These are phyloP conservation scores for Colletotrichum lupini DNA, from an alignment of 2,329 filamentous ascomycete species.

Conservation along the genomic window DNA sequence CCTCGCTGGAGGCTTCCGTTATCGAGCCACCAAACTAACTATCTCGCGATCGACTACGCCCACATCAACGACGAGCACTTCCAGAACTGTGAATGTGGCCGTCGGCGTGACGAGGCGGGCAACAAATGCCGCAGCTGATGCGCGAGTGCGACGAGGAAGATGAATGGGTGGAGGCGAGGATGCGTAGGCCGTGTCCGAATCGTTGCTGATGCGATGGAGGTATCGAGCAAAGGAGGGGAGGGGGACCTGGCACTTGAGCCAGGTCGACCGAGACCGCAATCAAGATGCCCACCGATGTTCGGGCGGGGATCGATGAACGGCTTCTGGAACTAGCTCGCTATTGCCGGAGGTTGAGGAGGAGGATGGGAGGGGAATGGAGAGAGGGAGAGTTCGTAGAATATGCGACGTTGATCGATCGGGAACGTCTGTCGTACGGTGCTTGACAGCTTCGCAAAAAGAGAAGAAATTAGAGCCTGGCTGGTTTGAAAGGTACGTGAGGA, in stretches of 20 bases:
- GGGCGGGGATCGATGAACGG: conserved; percentile 1
- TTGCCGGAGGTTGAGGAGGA: not conserved
- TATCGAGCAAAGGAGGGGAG: conserved; percentile 18
- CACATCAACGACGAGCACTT: conserved; percentile 14
- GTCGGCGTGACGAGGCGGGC: not conserved
- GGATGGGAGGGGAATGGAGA: not conserved
- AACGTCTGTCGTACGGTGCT: conserved; percentile 8
- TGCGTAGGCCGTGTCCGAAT: not conserved
- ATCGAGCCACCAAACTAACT: conserved; percentile 18
- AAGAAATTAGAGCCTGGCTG: conserved; percentile 25
- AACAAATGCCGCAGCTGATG: not conserved
- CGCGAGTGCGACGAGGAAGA: not conserved
- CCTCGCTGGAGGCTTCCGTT: conserved; percentile 16
- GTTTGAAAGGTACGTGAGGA: conserved; percentile 27
- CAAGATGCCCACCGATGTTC: conserved; percentile 12
- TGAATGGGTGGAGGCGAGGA: not conserved
- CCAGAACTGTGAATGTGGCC: not conserved
- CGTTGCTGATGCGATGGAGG: conserved; percentile 11
- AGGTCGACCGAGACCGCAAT: conserved; percentile 24
- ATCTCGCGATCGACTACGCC: not conserved
- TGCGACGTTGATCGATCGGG: conserved; percentile 21
- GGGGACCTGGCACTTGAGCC: conserved; percentile 30
- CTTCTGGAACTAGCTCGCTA: not conserved
- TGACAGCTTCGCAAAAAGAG: conserved; percentile 11
- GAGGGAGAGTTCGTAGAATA: not conserved